phyloP scores from a whole-genome alignment of 805 yeast species.

The Danielia oregonensis region DNA sequence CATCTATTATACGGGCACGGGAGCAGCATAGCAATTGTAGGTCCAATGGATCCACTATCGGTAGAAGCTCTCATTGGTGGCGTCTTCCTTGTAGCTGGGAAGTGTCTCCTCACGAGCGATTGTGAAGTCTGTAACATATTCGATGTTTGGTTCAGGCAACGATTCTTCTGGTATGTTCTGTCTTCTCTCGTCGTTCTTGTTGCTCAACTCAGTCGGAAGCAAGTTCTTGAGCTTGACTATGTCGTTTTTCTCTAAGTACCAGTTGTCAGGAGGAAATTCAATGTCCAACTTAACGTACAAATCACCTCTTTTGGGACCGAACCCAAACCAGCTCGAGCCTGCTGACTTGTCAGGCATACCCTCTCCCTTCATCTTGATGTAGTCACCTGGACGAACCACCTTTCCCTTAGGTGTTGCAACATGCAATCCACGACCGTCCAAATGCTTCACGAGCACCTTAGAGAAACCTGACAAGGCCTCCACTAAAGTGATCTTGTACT shows the following conservation, averaged over 20 bases:
- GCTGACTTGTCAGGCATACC: conserved; percentile 73
- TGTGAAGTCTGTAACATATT: conserved; percentile 32
- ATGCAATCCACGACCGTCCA: conserved; percentile 74
- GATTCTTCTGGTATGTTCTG: conserved; percentile 24
- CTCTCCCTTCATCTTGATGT: conserved; percentile 59
- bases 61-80: too few relatives aligned
- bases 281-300: conserved; percentile 66
- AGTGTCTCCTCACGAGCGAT: conserved; percentile 22
- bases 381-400: conserved; percentile 76
- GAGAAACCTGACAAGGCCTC: conserved; percentile 87
- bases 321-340: conserved; percentile 15
- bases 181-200: conserved; percentile 19
- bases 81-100: conserved; percentile 30
- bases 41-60: too few relatives aligned
- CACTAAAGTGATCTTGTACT: conserved; percentile 57
- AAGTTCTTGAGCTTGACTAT: conserved; percentile 48
- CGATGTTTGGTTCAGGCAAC: conserved; percentile 36
- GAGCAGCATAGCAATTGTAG: too few relatives aligned
- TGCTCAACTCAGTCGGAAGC: conserved; percentile 41
- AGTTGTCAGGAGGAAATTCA: conserved; percentile 79
- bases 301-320: conserved; percentile 51
- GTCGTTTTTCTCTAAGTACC: conserved; percentile 78
- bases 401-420: conserved; percentile 71
- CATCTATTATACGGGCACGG: conserved; percentile 3
- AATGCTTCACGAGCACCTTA: conserved; percentile 58